Percentiles rank a stretch among this genome's conserved stretches.
Evolutionary conservation across 129 eudicot species (phyloP).

Genomic region (Pseudognaphalium luteoalbum): DNA sequence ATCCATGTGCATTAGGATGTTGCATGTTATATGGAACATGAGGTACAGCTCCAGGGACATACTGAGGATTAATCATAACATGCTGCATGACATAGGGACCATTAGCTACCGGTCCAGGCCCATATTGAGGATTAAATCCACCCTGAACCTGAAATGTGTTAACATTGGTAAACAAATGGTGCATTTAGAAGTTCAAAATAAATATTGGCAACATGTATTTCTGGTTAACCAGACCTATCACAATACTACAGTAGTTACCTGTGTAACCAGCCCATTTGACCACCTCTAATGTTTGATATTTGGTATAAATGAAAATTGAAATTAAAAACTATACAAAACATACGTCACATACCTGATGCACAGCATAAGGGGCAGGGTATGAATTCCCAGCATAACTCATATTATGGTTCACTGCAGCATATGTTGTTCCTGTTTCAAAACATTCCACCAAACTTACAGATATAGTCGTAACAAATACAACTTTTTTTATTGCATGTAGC

Average conservation of each 20-base stretch:
- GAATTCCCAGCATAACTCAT: conserved; percentile 37
- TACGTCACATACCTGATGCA: conserved; percentile 26
- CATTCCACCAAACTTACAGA: conserved; percentile 14
- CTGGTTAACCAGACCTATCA: not conserved
- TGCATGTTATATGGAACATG: conserved; percentile 41
- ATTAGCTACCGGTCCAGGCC: conserved; percentile 14
- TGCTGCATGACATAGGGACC: conserved; percentile 38
- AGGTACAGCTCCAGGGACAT: conserved; percentile 34
- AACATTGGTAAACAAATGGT: not conserved
- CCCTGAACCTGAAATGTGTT: conserved; percentile 35
- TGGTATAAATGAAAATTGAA: not conserved
- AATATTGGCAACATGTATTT: not conserved
- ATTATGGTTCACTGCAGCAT: conserved; percentile 39
- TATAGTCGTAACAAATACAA: not conserved
- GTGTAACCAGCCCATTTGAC: not conserved
- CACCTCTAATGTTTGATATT: not conserved
- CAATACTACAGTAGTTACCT: not conserved
- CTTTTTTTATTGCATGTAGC: conserved; percentile 8
- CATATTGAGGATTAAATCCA: conserved; percentile 37
- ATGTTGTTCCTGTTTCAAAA: conserved; percentile 46
- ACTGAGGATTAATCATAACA: conserved; percentile 33
- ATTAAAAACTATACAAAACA: not conserved
- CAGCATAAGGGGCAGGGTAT: conserved; percentile 29
- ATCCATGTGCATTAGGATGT: conserved; percentile 35
- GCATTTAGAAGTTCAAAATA: not conserved